Base-by-base conservation (phyloP, 345 rosid genomes). In the Eucalyptus camaldulensis region DNA sequence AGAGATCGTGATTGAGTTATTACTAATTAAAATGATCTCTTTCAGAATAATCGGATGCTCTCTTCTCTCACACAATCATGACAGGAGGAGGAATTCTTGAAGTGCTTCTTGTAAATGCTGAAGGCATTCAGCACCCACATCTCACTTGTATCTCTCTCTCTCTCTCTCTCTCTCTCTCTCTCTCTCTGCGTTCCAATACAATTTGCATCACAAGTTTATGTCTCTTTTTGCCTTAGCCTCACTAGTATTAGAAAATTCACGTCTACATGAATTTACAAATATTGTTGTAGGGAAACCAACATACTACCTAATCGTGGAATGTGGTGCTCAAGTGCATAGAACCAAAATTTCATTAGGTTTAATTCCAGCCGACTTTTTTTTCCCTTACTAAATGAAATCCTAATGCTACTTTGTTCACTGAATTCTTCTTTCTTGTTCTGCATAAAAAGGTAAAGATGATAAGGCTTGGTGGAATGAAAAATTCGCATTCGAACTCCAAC, bases 401-500 rank as follows among this genome's bases (percentile, higher is more conserved):
- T n/a, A 56, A n/a, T 25, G 47, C 69, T 33, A 33, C 47, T 22
- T 86, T 16, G 27, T 58, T 53, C 49, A 53, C n/a, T 1, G 58
- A 76, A 80, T 31, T 53, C 22, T 43, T 44, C 86, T 44, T 88
- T 86, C 86, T 45, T 87, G 83, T 51, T 50, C 29, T 6, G 24
- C 44, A 43, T 53, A 22, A 53, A 65, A 67, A 96, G 98, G 93
- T 90, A 92, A 93, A 90, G 91, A 92, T 88, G 92, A 91, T 14
- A 92, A 92, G 33, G 94, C 93, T 58, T 86, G 94, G 92, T 97
- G 99, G 99, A 96, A 97, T 92, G 94, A 97, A 94, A 97, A 97
- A 92, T 95, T 98, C 91, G 89, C 60, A 54, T 95, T 97, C 33
- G 93, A 95, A 86, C 94, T 92, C 87, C 94, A 94, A 3, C 87